Conservation (phyloP, 2,329 filamentous ascomycete species). For the Dothidotthia symphoricarpi region DNA sequence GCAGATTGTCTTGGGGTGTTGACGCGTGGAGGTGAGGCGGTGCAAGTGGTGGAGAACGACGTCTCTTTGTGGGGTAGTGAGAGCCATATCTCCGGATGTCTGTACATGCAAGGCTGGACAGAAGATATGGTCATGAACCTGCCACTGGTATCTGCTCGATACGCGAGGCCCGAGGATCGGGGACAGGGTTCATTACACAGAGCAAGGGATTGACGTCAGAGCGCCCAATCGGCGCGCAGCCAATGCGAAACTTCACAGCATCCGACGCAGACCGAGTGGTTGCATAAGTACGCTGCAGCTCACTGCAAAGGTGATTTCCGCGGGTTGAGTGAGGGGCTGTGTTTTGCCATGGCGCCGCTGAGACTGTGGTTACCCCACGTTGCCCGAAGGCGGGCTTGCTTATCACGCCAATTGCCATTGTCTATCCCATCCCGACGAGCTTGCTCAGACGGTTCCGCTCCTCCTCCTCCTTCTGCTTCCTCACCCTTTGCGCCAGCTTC, state of each 20-base stretch:
- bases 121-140: too few species aligned
- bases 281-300: neutral
- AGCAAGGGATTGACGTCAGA: conserved; percentile 24
- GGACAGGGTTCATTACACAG: too few species aligned
- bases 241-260: conserved; percentile 19
- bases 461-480: conserved; percentile 1
- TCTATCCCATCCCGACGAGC: conserved; percentile 8
- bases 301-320: too few species aligned
- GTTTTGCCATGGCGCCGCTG: conserved; percentile 20
- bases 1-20: conserved; percentile 53
- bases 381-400: conserved; percentile 15
- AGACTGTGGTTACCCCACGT: conserved; percentile 22
- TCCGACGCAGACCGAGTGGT: conserved; percentile 16
- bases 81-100: conserved; percentile 16
- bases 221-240: conserved; percentile 26
- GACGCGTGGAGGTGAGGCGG: conserved; percentile 32
- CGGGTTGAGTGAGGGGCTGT: conserved; percentile 11
- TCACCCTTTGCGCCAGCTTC: conserved; percentile 3
- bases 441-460: conserved; percentile 3
- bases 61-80: conserved; percentile 16
- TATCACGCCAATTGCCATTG: conserved; percentile 3
- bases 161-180: conserved; percentile 6
- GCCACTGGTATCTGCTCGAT: neutral
- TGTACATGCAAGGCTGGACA: too few species aligned
- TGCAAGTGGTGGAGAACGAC: conserved; percentile 21